Evolutionary conservation across 371 early-diverging fungal species (phyloP).

Genomic region (Mucor mucedo): DNA sequence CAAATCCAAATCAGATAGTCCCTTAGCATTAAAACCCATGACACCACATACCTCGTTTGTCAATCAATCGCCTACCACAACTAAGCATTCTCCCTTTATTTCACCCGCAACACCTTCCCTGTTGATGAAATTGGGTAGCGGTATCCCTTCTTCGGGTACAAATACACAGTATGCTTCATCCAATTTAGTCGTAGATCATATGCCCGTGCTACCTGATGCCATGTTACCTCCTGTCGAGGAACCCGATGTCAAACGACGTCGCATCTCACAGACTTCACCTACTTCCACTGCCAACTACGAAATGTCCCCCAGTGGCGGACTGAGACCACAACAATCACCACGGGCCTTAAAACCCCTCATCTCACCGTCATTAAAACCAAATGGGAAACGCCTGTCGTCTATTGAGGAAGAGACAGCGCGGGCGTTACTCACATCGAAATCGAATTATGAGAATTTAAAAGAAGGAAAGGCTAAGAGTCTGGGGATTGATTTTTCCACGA

Average conservation of each 20-base stretch:
- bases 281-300: conserved; percentile 14
- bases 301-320: not conserved
- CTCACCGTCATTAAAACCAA: conserved; percentile 58
- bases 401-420: conserved; percentile 57
- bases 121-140: conserved; percentile 65
- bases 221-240: conserved; percentile 29
- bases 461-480: conserved; percentile 85
- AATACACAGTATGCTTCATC: conserved; percentile 2
- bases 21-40: conserved; percentile 35
- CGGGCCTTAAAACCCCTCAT: conserved; percentile 53
- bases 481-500: conserved; percentile 72
- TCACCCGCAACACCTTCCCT: conserved; percentile 66
- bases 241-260: conserved; percentile 25
- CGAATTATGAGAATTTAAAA: conserved; percentile 84
- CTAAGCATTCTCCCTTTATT: conserved; percentile 21
- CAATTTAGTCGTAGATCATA: conserved; percentile 38
- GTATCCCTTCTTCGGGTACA: conserved; percentile 29
- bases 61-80: conserved; percentile 20
- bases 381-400: conserved; percentile 39
- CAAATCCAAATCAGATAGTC: conserved; percentile 19
- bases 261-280: conserved; percentile 26
- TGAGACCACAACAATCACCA: conserved; percentile 41
- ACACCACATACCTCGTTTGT: conserved; percentile 27
- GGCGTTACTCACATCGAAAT: conserved; percentile 70
- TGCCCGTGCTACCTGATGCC: conserved; percentile 47